Evolutionary conservation across 2,329 filamentous ascomycete genomes (phyloP).

Genomic region (Aspergillus sojae): DNA sequence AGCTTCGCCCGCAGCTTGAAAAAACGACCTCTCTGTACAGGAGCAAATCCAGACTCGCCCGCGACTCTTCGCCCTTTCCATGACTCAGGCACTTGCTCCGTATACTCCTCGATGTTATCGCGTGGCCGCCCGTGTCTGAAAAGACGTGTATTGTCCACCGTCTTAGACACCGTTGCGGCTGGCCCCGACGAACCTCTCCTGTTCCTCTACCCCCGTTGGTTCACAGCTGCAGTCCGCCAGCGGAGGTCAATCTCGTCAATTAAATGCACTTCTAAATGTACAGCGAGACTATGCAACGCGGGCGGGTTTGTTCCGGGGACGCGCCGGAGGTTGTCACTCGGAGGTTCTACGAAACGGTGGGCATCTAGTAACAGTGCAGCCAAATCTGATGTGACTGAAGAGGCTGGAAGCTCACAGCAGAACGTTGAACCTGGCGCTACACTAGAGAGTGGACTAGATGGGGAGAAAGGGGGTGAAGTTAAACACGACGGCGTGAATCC

Average conservation of each 20-base stretch:
- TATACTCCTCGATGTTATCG: slow-evolving; percentile 44
- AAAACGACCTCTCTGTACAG: background rate
- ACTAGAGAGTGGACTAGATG: background rate
- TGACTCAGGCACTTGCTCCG: slow-evolving; percentile 19
- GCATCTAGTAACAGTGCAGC: slow-evolving; percentile 19
- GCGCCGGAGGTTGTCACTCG: slow-evolving; percentile 14
- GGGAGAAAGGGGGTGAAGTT: background rate
- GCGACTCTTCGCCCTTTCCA: slow-evolving; percentile 10
- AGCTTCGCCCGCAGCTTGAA: slow-evolving; percentile 8
- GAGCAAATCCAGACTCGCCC: slow-evolving; percentile 7
- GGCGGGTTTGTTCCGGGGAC: background rate
- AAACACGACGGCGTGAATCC: background rate
- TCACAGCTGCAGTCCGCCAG: slow-evolving; percentile 30
- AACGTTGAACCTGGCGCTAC: background rate
- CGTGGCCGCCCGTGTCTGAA: slow-evolving; percentile 45
- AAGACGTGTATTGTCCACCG: slow-evolving; percentile 39
- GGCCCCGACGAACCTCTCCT: slow-evolving; percentile 47
- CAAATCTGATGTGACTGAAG: background rate
- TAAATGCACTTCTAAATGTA: slow-evolving; percentile 4
- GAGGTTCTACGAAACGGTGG: slow-evolving; percentile 25
- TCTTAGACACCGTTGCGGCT: slow-evolving; percentile 40
- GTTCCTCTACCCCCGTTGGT: slow-evolving; percentile 50
- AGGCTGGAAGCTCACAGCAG: background rate
- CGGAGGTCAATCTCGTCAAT: slow-evolving; percentile 24
- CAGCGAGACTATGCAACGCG: background rate